A percentile compares a stretch with the other conserved stretches of the same genome.
These are phyloP conservation scores for Bolboschoenus planiculmis DNA, from an alignment of 176 grass and related monocot species.

Conservation along the genomic window DNA sequence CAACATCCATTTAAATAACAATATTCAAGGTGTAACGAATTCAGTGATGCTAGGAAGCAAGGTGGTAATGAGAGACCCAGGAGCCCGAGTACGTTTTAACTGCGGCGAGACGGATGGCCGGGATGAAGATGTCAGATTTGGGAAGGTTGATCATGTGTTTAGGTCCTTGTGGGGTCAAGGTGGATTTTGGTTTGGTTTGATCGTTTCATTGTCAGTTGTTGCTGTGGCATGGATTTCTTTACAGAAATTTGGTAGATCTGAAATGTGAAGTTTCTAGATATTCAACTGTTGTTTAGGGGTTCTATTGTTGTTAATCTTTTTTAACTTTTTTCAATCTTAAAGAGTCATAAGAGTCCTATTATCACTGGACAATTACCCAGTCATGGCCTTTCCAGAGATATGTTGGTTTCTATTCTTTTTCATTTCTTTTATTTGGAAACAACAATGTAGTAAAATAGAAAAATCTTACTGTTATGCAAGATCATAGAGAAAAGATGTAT, in stretches of 20 bases:
- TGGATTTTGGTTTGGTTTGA: not conserved
- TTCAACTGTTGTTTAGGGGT: not conserved
- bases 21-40: conserved; percentile 84
- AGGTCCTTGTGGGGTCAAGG: not conserved
- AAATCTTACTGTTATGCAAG: not conserved
- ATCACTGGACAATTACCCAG: not conserved
- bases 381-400: not conserved
- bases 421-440: not conserved
- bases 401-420: not conserved
- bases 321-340: not conserved
- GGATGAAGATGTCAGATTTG: conserved; percentile 7
- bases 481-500: not conserved
- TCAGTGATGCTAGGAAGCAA: conserved; percentile 74
- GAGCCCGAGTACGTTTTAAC: conserved; percentile 22
- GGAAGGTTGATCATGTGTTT: not conserved
- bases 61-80: conserved; percentile 48
- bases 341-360: not conserved
- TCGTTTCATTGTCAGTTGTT: conserved; percentile 1
- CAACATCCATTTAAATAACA: conserved; percentile 65
- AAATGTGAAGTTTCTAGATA: not conserved
- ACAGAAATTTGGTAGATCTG: not conserved
- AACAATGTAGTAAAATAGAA: not conserved
- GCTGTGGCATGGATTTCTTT: not conserved
- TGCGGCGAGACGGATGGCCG: not conserved
- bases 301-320: not conserved